These are phyloP conservation scores for Simplicillium sp. DNA, from an alignment of 2,329 filamentous ascomycete species.

Conservation along the genomic window DNA sequence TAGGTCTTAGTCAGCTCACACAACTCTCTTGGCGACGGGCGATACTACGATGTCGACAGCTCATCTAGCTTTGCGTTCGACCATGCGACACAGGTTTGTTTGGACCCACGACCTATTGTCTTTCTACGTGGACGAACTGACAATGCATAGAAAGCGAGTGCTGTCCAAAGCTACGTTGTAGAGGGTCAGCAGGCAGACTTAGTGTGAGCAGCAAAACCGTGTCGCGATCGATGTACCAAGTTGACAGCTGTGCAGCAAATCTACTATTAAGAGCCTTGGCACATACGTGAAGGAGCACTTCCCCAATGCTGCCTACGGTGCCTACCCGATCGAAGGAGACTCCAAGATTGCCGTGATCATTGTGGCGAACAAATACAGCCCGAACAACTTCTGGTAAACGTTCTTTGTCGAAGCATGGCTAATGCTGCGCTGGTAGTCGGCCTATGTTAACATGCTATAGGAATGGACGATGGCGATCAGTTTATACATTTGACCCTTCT, in stretches of 20 bases:
- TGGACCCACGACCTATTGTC: too few relatives aligned
- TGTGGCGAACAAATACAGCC: constrained; percentile 94
- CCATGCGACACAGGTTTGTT: constrained; percentile 62
- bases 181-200: constrained; percentile 71
- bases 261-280: constrained; percentile 67
- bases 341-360: constrained; percentile 70
- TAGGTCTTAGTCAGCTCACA: constrained; percentile 79
- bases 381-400: constrained; percentile 86
- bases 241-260: constrained; percentile 49
- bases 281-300: constrained; percentile 84
- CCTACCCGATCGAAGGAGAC: constrained; percentile 71
- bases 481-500: constrained; percentile 71
- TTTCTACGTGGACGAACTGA: constrained; percentile 8
- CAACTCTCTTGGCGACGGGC: constrained; percentile 69
- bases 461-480: constrained; percentile 93
- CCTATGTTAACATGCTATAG: constrained; percentile 31
- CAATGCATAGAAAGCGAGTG: constrained; percentile 61
- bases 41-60: constrained; percentile 87
- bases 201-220: constrained; percentile 48
- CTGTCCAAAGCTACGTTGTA: constrained; percentile 66
- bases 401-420: too few relatives aligned
- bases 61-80: constrained; percentile 85
- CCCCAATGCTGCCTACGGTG: constrained; percentile 68
- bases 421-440: too few relatives aligned
- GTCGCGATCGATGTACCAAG: too few relatives aligned